These are phyloP conservation scores for Panicum virgatum DNA, from an alignment of 202 grass and related monocot genomes.

Conservation along the genomic window DNA sequence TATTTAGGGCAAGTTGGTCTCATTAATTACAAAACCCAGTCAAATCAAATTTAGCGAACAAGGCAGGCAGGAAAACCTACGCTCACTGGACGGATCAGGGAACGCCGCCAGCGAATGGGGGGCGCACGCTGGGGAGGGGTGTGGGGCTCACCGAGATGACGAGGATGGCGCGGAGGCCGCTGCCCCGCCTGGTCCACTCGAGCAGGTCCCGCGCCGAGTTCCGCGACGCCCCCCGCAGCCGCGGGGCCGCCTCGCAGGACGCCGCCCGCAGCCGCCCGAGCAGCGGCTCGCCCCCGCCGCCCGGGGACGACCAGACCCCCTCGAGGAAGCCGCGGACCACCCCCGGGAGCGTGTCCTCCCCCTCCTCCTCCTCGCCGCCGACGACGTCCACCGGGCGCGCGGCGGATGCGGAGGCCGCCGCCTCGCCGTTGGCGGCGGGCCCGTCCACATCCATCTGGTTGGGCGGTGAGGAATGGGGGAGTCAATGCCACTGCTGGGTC, in stretches of 20 bases:
- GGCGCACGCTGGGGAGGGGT: background rate
- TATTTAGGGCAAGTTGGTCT: background rate
- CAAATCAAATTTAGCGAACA: background rate
- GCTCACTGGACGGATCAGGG: background rate
- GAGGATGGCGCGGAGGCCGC: constrained; percentile 72
- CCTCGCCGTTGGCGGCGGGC: constrained; percentile 39
- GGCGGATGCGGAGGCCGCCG: background rate
- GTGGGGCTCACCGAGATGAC: constrained; percentile 70
- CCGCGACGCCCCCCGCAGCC: constrained; percentile 62
- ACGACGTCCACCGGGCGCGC: constrained; percentile 2
- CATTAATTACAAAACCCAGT: background rate
- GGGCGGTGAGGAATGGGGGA: background rate
- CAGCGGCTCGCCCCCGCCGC: constrained; percentile 42
- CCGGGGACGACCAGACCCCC: constrained; percentile 37
- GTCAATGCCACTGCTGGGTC: background rate
- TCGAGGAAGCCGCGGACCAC: constrained; percentile 66
- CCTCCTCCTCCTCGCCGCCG: background rate
- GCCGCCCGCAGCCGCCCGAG: constrained; percentile 50
- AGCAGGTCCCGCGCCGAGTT: constrained; percentile 70
- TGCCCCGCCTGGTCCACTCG: constrained; percentile 66
- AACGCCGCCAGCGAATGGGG: background rate
- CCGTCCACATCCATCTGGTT: constrained; percentile 26
- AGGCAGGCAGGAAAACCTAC: background rate
- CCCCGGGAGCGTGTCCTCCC: constrained; percentile 52
- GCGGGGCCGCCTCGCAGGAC: constrained; percentile 52